Percentiles rank a stretch among this genome's conserved stretches.
These are phyloP conservation scores for Thozetella sp. DNA, from an alignment of 495 filamentous ascomycete genomes.

Conservation along the genomic window DNA sequence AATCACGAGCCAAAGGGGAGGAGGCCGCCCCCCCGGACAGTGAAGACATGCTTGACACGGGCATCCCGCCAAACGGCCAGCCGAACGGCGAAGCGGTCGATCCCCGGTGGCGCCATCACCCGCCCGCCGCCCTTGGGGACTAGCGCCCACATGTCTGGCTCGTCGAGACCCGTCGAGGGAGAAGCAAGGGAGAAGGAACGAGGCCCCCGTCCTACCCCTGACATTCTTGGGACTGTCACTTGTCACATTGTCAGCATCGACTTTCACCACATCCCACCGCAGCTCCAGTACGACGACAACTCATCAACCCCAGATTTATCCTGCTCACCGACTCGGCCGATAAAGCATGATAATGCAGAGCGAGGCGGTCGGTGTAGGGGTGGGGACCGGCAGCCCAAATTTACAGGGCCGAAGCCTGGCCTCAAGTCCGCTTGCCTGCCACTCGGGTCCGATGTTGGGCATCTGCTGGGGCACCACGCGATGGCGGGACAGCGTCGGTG, in stretches of 20 bases:
- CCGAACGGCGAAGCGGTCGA: neutral
- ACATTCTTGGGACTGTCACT: neutral
- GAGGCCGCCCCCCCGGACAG: neutral
- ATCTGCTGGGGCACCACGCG: constrained; percentile 1
- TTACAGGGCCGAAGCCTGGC: neutral
- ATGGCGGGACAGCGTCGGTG: neutral
- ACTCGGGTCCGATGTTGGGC: neutral
- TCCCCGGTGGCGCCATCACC: neutral
- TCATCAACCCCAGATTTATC: constrained; percentile 2
- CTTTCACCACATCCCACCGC: neutral
- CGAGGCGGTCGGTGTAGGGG: neutral
- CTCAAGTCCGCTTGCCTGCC: neutral
- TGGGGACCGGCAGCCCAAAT: neutral
- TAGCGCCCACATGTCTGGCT: neutral
- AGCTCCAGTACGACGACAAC: neutral
- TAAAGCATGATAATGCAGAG: constrained; percentile 3
- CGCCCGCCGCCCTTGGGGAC: neutral
- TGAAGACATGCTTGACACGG: neutral
- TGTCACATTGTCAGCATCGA: neutral
- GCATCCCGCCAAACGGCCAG: neutral
- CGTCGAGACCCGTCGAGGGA: neutral
- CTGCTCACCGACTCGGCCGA: constrained; percentile 2
- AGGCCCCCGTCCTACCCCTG: neutral
- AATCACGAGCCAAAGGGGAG: no score
- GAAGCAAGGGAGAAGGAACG: neutral